A percentile compares a stretch with the other conserved stretches of the same genome.
Conservation (phyloP, 148 eudicot species). For the Rhododendron vialii region DNA sequence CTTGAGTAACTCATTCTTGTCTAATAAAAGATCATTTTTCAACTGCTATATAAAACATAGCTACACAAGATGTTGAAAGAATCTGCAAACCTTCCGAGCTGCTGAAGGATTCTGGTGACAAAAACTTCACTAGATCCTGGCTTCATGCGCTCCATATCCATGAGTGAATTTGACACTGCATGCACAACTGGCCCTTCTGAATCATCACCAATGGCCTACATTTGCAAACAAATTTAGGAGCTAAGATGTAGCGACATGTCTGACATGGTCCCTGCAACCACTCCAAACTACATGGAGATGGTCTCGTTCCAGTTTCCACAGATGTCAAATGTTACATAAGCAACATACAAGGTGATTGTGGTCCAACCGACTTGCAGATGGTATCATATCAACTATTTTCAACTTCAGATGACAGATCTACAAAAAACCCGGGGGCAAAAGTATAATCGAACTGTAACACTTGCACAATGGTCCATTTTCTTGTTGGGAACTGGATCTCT, state of each 20-base stretch:
- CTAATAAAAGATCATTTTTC: neutral
- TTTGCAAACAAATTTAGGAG: slow-evolving; percentile 6
- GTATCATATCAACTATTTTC: neutral
- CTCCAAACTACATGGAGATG: neutral
- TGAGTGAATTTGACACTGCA: slow-evolving; percentile 50
- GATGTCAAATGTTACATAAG: neutral
- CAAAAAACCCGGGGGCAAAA: neutral
- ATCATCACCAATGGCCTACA: slow-evolving; percentile 56
- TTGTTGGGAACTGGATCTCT: neutral
- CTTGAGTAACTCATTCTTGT: neutral
- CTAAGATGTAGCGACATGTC: neutral
- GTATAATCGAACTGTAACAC: neutral
- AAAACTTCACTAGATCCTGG: slow-evolving; percentile 75
- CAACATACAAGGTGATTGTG: neutral
- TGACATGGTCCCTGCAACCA: neutral
- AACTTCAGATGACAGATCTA: neutral
- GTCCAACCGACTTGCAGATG: neutral
- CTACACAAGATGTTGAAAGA: neutral
- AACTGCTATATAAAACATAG: neutral
- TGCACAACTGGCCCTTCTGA: slow-evolving; percentile 49
- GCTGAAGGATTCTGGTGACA: slow-evolving; percentile 68
- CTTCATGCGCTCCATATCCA: slow-evolving; percentile 76
- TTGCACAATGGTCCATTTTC: neutral
- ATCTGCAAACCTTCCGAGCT: slow-evolving; percentile 71
- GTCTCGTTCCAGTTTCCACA: neutral